These are phyloP conservation scores for Arthrobotrys sphaeroides DNA, from an alignment of 2,329 filamentous ascomycete species.

Conservation along the genomic window DNA sequence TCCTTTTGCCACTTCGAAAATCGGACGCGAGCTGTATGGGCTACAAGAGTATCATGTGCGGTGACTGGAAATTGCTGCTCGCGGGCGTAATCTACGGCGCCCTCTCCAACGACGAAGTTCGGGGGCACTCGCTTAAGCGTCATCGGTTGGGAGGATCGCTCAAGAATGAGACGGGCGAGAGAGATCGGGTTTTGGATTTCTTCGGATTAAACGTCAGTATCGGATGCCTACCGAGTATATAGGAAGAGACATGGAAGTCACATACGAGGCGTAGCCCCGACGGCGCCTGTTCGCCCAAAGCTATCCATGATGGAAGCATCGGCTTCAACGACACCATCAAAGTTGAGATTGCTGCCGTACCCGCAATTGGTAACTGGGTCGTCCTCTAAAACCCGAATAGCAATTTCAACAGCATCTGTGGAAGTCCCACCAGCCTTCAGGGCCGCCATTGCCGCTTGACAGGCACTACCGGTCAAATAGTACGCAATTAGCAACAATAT, in stretches of 20 bases:
- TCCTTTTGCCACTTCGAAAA: constrained; percentile 76
- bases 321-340: constrained; percentile 90
- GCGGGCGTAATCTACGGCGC: constrained; percentile 84
- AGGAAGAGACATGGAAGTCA: not conserved
- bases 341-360: constrained; percentile 91
- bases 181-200: constrained; percentile 93
- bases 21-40: constrained; percentile 78
- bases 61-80: constrained; percentile 78
- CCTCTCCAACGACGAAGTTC: constrained; percentile 86
- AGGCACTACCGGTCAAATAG: constrained; percentile 73
- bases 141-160: constrained; percentile 78
- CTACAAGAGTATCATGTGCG: constrained; percentile 81
- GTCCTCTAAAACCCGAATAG: constrained; percentile 87
- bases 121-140: constrained; percentile 88
- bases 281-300: constrained; percentile 87
- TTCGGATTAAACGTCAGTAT: constrained; percentile 24
- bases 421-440: constrained; percentile 81
- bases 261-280: constrained; percentile 88
- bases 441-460: constrained; percentile 77
- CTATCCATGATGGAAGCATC: constrained; percentile 95
- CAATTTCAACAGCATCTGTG: constrained; percentile 87
- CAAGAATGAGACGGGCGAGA: constrained; percentile 82
- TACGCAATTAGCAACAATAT: constrained; percentile 34
- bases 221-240: not conserved
- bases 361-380: constrained; percentile 96